Evolutionary conservation across 1,139 yeast species (phyloP).

Genomic region (Wickerhamomyces sp.): DNA sequence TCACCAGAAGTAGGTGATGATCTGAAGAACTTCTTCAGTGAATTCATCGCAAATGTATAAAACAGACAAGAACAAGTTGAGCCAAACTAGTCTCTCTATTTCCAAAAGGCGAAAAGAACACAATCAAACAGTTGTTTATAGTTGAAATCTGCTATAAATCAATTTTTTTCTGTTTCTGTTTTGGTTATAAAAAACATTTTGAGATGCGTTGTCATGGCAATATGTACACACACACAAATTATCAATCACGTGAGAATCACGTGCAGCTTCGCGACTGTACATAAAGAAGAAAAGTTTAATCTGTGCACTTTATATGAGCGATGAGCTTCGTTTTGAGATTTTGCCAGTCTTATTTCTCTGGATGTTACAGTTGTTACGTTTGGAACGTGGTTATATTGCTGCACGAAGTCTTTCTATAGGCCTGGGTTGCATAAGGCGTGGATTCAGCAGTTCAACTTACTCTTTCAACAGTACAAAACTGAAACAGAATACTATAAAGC

Average conservation of each 20-base stretch:
- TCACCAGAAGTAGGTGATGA: conserved; percentile 38
- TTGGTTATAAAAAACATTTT: not conserved
- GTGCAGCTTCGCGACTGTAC: not conserved
- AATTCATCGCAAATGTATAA: conserved; percentile 51
- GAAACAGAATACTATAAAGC: not conserved
- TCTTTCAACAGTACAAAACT: not conserved
- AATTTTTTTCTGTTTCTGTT: not conserved
- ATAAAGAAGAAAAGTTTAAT: too few species aligned
- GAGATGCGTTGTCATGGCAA: not conserved
- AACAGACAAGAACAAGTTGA: not conserved
- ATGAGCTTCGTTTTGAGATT: not conserved
- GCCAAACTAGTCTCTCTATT: too few species aligned
- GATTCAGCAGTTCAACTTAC: not conserved
- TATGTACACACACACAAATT: not conserved
- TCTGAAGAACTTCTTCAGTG: conserved; percentile 66
- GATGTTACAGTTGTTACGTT: too few species aligned
- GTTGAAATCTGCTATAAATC: too few species aligned
- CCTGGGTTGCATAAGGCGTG: not conserved
- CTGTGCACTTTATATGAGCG: not conserved
- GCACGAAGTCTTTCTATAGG: not conserved
- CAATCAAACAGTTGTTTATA: too few species aligned
- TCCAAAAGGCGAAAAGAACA: too few species aligned
- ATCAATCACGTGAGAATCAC: not conserved
- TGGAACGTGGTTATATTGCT: not conserved
- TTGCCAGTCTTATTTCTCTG: too few species aligned